These are phyloP conservation scores for Wickerhamiella dianesei DNA, from an alignment of 805 yeast genomes.

Conservation along the genomic window DNA sequence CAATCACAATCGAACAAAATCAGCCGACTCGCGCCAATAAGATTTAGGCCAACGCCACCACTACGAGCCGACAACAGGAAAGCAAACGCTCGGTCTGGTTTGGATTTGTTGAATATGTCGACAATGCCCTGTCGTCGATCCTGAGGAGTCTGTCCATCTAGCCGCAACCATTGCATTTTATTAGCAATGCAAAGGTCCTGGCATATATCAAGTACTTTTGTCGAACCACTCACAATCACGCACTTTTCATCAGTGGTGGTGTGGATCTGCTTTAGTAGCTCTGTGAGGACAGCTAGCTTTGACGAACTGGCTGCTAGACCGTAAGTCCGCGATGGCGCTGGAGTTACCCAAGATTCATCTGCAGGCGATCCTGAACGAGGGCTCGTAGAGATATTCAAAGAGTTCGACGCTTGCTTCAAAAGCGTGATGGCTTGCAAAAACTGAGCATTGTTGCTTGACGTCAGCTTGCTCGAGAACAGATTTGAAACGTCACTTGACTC, in stretches of 20 bases:
- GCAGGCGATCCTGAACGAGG: background rate
- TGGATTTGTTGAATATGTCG: conserved; percentile 45
- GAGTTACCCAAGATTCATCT: too few relatives aligned
- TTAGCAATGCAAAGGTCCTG: conserved; percentile 41
- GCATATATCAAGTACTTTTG: conserved; percentile 70
- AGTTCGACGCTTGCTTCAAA: conserved; percentile 70
- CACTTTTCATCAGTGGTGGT: conserved; percentile 48
- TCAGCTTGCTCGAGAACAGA: conserved; percentile 20
- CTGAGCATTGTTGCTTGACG: conserved; percentile 20
- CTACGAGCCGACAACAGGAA: conserved; percentile 78
- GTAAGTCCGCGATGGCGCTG: too few relatives aligned
- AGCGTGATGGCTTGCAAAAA: conserved; percentile 56
- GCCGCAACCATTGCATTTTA: conserved; percentile 40
- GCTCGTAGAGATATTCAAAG: conserved; percentile 21
- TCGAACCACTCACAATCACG: conserved; percentile 76
- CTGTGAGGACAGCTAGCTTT: conserved; percentile 48
- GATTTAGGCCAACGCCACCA: conserved; percentile 86
- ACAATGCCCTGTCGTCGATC: conserved; percentile 54
- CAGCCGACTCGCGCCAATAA: conserved; percentile 79
- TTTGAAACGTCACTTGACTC: conserved; percentile 23
- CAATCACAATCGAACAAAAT: conserved; percentile 87
- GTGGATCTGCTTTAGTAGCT: conserved; percentile 39
- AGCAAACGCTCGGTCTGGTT: conserved; percentile 34
- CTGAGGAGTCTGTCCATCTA: conserved; percentile 77
- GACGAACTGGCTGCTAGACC: conserved; percentile 29